Conservation (phyloP, 208 protist species). For the Trypanosoma mega region DNA sequence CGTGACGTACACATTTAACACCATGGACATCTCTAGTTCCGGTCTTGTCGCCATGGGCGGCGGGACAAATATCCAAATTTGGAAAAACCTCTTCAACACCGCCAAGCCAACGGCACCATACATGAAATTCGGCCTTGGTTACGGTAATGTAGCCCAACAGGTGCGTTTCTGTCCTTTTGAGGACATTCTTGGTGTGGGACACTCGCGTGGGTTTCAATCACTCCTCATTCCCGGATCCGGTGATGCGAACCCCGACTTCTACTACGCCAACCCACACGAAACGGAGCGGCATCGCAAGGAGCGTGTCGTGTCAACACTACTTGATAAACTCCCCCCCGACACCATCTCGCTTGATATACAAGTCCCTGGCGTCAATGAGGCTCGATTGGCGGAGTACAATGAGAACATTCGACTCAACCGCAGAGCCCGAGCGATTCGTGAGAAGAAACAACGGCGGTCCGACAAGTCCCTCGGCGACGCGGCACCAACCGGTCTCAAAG, state of each 20-base stretch:
- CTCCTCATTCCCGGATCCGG: conserved; percentile 88
- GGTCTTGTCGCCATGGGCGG: conserved; percentile 87
- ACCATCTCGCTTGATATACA: conserved; percentile 91
- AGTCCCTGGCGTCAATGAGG: conserved; percentile 80
- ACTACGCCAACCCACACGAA: conserved; percentile 93
- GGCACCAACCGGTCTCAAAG: conserved; percentile 49
- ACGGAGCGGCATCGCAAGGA: conserved; percentile 90
- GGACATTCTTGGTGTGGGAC: conserved; percentile 88
- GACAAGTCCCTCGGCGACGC: conserved; percentile 45
- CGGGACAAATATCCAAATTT: conserved; percentile 83
- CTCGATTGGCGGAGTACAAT: conserved; percentile 76
- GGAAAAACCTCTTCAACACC: conserved; percentile 80
- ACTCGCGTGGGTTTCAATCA: conserved; percentile 86
- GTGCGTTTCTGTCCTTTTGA: conserved; percentile 90
- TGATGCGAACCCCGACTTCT: conserved; percentile 92
- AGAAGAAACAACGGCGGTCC: conserved; percentile 79
- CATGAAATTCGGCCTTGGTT: conserved; percentile 87
- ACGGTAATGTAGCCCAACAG: conserved; percentile 77
- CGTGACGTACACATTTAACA: conserved; percentile 77
- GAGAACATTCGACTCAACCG: conserved; percentile 81
- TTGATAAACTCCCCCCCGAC: conserved; percentile 93
- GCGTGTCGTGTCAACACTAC: conserved; percentile 74
- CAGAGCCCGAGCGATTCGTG: conserved; percentile 74
- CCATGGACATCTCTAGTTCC: conserved; percentile 79
- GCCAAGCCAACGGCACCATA: conserved; percentile 76